A percentile compares a stretch with the other conserved stretches of the same genome.
These are phyloP conservation scores for Pyrenopolyporus hunteri DNA, from an alignment of 495 filamentous ascomycete genomes.

Conservation along the genomic window DNA sequence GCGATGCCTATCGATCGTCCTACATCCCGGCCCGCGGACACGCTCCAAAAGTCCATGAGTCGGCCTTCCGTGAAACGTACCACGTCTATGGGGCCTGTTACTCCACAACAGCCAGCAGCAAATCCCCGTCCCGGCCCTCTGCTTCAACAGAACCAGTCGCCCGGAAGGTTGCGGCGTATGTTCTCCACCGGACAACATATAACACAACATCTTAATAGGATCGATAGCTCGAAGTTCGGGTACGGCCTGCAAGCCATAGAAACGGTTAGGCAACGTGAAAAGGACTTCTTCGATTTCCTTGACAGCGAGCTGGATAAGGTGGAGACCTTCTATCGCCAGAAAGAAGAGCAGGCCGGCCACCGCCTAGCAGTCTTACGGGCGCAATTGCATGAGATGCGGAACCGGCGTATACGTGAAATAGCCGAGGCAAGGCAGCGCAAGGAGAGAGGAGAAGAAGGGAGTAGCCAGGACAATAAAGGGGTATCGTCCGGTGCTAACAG, in stretches of 20 bases:
- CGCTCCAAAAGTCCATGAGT: constrained; percentile 18
- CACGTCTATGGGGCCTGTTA: constrained; percentile 10
- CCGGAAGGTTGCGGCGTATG: constrained; percentile 31
- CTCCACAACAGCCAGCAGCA: constrained; percentile 5
- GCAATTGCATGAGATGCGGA: constrained; percentile 87
- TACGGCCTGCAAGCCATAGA: constrained; percentile 50
- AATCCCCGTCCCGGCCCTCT: constrained; percentile 1
- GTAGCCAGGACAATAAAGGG: constrained; percentile 33
- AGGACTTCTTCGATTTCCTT: constrained; percentile 80
- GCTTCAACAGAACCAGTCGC: constrained; percentile 7
- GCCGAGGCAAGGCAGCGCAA: constrained; percentile 46
- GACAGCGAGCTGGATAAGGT: constrained; percentile 84
- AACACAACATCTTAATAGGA: constrained; percentile 12
- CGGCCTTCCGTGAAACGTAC: constrained; percentile 26
- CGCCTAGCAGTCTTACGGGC: constrained; percentile 72
- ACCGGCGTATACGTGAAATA: constrained; percentile 76
- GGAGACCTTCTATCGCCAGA: constrained; percentile 80
- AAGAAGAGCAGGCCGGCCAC: constrained; percentile 78
- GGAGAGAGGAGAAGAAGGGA: constrained; percentile 37
- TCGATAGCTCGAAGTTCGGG: constrained; percentile 20
- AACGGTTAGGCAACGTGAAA: constrained; percentile 61
- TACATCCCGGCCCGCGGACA: constrained; percentile 1
- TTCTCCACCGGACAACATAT: constrained; percentile 30
- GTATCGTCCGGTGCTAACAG: constrained; percentile 26
- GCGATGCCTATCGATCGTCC: constrained; percentile 45